Base-by-base conservation (phyloP, 1,284 basidiomycete species). In the Leccinum fuscescens region DNA sequence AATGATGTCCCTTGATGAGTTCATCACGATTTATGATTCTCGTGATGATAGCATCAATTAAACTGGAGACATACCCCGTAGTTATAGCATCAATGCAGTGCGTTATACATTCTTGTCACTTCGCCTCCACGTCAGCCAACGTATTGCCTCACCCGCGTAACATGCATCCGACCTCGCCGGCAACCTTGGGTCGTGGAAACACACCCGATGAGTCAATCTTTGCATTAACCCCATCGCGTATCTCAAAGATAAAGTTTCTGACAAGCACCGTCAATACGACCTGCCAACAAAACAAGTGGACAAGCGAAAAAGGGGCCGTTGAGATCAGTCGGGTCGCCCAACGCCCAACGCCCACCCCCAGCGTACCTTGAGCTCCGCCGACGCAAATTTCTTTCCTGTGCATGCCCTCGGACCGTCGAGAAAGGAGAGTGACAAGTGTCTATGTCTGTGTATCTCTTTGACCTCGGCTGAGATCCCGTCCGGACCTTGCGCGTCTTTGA, bases 301-400 rank as follows among this genome's bases (percentile, higher is more conserved):
- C 29, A 31, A 31, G 29, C 29, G 29, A 31, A 31, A 31, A 31
- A 31, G 29, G 29, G 29, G 29, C 0, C 29, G 29, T 31, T 31
- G 29, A 1, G 29, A 31, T 27, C 24, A 27, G 29, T 9, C 29
- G 3, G 29, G 29, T 31, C 29, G 29, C 29, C 8, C 3, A 29
- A 29, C 29, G 29, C 3, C 3, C 1, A 31, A 9, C 29, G 29
- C n/a, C 39, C 24, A 42, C 2, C n/a, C 39, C n/a, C 1, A 48
- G 24, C 24, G 24, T 27, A 27, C 83, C 78, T 84, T 85, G 67
- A 84, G 77, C 65, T 81, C 79, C 0, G 74, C 67, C 12, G 78
- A 54, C 2, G 79, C 79, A 59, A 80, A 80, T 15, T 65, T 65
- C 48, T 74, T 75, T 12, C 80, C 80, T n/a, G 0, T 0, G 0